Base-by-base conservation (phyloP, 495 filamentous ascomycete species). In the Penicillium lividum region DNA sequence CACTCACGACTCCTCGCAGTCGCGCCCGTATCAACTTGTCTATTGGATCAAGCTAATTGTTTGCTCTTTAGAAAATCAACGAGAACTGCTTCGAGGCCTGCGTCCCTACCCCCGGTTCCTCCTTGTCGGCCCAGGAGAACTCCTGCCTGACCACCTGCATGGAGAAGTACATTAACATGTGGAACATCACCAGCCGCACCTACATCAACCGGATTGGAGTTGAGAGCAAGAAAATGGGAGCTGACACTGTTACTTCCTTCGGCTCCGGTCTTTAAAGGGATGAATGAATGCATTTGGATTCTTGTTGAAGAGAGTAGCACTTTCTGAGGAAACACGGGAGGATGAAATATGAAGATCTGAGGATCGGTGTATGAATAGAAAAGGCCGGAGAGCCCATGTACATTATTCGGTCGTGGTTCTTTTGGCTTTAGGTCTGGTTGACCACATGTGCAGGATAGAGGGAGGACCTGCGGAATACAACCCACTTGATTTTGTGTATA, bases 61-160 rank as follows among this genome's bases (percentile, higher is more conserved):
- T 45, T 16, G 27, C 18, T 42, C 5, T 42, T 10, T 62, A 98
- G 94, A 96, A 92, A 88, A 82, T 98, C 73, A 96, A 97, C 82
- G 86, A 93, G 70, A 87, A 95, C 81, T 98, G 94, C 84, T 98
- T 96, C 84, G 85, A 93, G 36, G 87, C 87, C 69, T 98, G 94
- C 77, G 79, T 98, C 42, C 87, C 93, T 29, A 86, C 92, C 64
- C 94, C 94, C 53, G 88, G 91, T 54, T 73, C 81, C 51, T 89
- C 88, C 42, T 75, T 98, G 48, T 91, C 90, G 36, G 73, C 78
- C 53, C 81, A 78, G 65, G 85, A 92, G 76, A 84, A 87, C 73
- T 79, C 82, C 45, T 98, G 94, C 82, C 82, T 93, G 57, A 88
- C 87, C 7, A 76, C 80, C 59, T 98, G 94, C 79, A 94, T 97